Percentiles rank a stretch among this genome's conserved stretches.
Conservation (phyloP, 164 flowering plant species). For the Annona squamosa region DNA sequence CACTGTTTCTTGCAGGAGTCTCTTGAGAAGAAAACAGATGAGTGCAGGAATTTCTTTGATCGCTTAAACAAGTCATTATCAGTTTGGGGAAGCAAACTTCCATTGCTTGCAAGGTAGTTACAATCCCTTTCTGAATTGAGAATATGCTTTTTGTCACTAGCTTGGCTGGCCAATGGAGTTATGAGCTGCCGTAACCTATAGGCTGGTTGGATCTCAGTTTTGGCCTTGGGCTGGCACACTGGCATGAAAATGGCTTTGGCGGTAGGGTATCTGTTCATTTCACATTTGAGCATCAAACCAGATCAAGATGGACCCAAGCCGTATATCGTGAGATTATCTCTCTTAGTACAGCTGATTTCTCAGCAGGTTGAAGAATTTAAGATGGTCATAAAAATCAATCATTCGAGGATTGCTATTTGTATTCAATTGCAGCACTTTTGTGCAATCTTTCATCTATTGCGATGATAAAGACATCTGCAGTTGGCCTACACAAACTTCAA, state of each 20-base stretch:
- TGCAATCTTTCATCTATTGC: no score
- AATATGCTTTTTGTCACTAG: background rate
- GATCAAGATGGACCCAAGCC: background rate
- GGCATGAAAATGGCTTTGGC: background rate
- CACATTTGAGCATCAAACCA: no score
- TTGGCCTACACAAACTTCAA: no score
- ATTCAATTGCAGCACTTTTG: no score
- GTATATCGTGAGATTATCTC: background rate
- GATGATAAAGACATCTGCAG: no score
- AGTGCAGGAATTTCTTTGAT: conserved; percentile 59
- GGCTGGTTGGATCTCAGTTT: background rate
- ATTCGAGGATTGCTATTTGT: no score
- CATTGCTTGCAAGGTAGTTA: conserved; percentile 66
- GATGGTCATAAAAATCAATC: no score
- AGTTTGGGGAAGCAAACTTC: conserved; percentile 59
- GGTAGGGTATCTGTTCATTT: no score
- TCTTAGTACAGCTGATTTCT: no score
- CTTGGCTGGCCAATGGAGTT: background rate
- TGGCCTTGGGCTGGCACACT: background rate
- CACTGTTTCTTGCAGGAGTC: conserved; percentile 49
- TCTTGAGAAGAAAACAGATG: conserved; percentile 55
- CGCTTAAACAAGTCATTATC: conserved; percentile 62
- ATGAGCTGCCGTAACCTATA: background rate
- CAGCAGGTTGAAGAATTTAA: no score
- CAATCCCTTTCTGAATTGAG: background rate